phyloP scores from a whole-genome alignment of 1,284 basidiomycete species.

The Volvariella surrecta region DNA sequence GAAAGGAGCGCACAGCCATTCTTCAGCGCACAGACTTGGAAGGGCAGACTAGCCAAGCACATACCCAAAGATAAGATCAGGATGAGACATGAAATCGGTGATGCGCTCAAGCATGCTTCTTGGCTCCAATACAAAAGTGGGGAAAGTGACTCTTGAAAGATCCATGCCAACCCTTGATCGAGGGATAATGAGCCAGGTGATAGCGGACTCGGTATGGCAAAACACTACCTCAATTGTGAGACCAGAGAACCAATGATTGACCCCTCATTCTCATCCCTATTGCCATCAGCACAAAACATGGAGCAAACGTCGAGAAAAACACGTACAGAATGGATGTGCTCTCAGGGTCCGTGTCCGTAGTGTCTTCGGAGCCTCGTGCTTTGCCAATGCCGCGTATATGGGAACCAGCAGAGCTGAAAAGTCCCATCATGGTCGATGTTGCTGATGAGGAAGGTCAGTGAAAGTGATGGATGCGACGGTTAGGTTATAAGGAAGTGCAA shows the following conservation, averaged over 20 bases:
- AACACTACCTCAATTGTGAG: slow-evolving; percentile 68
- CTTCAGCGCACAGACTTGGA: slow-evolving; percentile 4
- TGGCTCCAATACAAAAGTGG: slow-evolving; percentile 92
- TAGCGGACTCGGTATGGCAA: slow-evolving; percentile 2
- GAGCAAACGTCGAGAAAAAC: slow-evolving; percentile 12
- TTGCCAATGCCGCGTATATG: slow-evolving; percentile 43
- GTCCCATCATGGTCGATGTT: slow-evolving; percentile 57
- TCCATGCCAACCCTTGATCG: slow-evolving; percentile 84
- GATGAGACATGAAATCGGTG: slow-evolving; percentile 99
- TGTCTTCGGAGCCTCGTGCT: slow-evolving; percentile 43
- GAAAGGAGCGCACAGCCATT: slow-evolving; percentile 6
- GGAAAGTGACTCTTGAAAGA: slow-evolving; percentile 87
- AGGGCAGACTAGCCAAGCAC: slow-evolving; percentile 22
- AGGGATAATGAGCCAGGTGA: not conserved
- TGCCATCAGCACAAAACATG: slow-evolving; percentile 21
- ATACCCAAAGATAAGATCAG: slow-evolving; percentile 93
- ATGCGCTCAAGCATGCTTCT: slow-evolving; percentile 92
- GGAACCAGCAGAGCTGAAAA: slow-evolving; percentile 62
- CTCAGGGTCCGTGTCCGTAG: slow-evolving; percentile 73
- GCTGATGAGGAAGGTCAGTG: slow-evolving; percentile 2
- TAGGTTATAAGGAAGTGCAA: too few species aligned
- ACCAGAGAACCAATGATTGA: slow-evolving; percentile 76
- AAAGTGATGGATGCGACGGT: too few species aligned
- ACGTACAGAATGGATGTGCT: slow-evolving; percentile 80
- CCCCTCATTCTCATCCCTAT: slow-evolving; percentile 71